Evolutionary conservation across 495 filamentous ascomycete genomes (phyloP), one percentile per base, ranked within the genome.

Genomic region (Tirmania nivea): DNA sequence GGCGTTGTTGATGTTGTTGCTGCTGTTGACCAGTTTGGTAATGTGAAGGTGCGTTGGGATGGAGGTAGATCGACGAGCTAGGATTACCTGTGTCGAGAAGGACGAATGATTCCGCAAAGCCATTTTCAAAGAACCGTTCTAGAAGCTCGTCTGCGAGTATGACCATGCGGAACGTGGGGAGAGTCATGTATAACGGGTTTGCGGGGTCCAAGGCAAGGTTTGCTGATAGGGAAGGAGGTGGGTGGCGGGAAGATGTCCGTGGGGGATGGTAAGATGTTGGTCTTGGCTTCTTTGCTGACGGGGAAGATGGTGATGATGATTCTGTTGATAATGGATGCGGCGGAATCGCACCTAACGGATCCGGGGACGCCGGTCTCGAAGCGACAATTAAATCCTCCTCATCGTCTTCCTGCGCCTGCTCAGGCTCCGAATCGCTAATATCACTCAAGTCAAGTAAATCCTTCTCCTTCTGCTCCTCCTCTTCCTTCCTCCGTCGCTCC

Each of bases 91-190:
- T 6, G 3, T 45, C 39, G 52, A 75, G 73, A 17, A 85, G 74
- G 50, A 70, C 73, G 70, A 85, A 83, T n/a, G 78, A 82, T 57
- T 77, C 77, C 0, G 78, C 73, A 69, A 85, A 83, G 55, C 76
- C 78, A 35, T 73, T 80, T 67, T 97, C 90, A 65, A 97, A 97
- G 68, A 97, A 97, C 59, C 86, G 80, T 61, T 97, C 89, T 11
- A 97, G 78, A 3, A 89, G 74, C 61, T 97, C 90, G 65, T 97
- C 90, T 54, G 90, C 90, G 19, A 97, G 77, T 48, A 97, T 80
- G 21, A 97, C 86, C 90, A 97, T 97, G 59, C 90, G 82, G 75
- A 97, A 97, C 19, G 90, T 97, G 0, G 92, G 92, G 9, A 97
- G 78, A 8, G 92, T 96, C 63, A 97, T 95, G 66, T 94, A 81